Percentiles rank a stretch among this genome's conserved stretches.
phyloP scores from a whole-genome alignment of 2,329 filamentous ascomycete species.

The Neonectria sp. region DNA sequence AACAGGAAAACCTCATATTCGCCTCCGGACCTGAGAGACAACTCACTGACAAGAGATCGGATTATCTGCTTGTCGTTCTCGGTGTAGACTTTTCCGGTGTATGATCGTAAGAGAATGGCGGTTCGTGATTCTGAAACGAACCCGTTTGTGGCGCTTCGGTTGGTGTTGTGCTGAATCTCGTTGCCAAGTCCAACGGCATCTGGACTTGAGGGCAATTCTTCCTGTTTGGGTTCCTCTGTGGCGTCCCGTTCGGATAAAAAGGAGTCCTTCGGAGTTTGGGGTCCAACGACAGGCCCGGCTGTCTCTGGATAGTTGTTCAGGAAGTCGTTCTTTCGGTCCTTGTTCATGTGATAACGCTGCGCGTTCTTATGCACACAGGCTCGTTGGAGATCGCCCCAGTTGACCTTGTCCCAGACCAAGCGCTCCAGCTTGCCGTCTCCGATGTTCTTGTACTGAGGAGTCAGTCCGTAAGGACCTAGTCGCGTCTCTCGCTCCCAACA shows the following conservation, averaged over 20 bases:
- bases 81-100: constrained; percentile 81
- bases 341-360: constrained; percentile 69
- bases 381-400: constrained; percentile 80
- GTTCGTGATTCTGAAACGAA: constrained; percentile 69
- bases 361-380: constrained; percentile 77
- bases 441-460: constrained; percentile 63
- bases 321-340: constrained; percentile 60
- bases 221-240: not conserved
- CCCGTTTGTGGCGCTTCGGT: constrained; percentile 35
- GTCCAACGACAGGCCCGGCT: constrained; percentile 32
- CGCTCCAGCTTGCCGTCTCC: constrained; percentile 50
- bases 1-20: constrained; percentile 87
- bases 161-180: constrained; percentile 23
- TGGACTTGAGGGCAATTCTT: not conserved
- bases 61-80: constrained; percentile 85
- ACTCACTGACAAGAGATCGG: constrained; percentile 83
- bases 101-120: constrained; percentile 82
- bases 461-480: constrained; percentile 76
- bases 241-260: constrained; percentile 32
- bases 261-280: constrained; percentile 29
- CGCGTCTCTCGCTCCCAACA: constrained; percentile 80
- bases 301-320: constrained; percentile 59
- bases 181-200: not conserved
- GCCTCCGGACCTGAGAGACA: constrained; percentile 81
- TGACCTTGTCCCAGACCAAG: constrained; percentile 74